Conservation (phyloP, 2,329 filamentous ascomycete species). For the Colletotrichum melonis region DNA sequence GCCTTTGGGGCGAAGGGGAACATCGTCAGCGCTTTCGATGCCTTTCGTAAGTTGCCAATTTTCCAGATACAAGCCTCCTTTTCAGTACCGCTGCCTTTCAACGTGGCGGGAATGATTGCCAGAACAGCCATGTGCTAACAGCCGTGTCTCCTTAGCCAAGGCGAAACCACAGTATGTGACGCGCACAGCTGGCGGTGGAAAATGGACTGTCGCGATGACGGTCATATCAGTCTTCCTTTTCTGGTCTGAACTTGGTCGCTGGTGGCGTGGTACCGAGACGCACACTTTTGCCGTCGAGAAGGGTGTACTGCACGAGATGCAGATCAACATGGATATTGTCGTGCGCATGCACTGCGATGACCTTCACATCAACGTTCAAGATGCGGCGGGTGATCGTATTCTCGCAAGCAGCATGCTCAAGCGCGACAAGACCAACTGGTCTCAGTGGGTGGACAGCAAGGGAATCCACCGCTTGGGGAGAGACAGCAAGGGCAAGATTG, state of each 20-base stretch:
- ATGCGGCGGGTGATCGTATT: conserved; percentile 92
- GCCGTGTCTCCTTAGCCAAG: conserved; percentile 74
- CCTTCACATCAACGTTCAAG: conserved; percentile 96
- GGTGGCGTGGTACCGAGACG: conserved; percentile 86
- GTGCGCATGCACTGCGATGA: conserved; percentile 88
- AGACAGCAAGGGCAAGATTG: conserved; percentile 64
- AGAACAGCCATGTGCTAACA: conserved; percentile 36
- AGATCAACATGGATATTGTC: conserved; percentile 96
- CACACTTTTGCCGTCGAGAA: conserved; percentile 96
- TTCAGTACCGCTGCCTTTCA: neutral
- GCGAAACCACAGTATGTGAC: conserved; percentile 94
- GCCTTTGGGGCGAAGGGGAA: conserved; percentile 79
- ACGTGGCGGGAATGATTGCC: neutral
- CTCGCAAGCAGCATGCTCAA: conserved; percentile 80
- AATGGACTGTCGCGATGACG: conserved; percentile 90
- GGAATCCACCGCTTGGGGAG: conserved; percentile 71
- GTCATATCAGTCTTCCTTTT: conserved; percentile 80
- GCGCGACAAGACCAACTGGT: conserved; percentile 84
- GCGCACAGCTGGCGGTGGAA: conserved; percentile 85
- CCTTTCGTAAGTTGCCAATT: conserved; percentile 79
- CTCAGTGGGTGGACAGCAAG: conserved; percentile 80
- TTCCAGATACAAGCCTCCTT: neutral
- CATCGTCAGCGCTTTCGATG: conserved; percentile 91
- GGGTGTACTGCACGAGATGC: conserved; percentile 85
- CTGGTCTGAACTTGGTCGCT: conserved; percentile 81